Evolutionary conservation across 228 moss, liverwort and hornwort genomes (phyloP).

Genomic region (Sphagnum fallax): DNA sequence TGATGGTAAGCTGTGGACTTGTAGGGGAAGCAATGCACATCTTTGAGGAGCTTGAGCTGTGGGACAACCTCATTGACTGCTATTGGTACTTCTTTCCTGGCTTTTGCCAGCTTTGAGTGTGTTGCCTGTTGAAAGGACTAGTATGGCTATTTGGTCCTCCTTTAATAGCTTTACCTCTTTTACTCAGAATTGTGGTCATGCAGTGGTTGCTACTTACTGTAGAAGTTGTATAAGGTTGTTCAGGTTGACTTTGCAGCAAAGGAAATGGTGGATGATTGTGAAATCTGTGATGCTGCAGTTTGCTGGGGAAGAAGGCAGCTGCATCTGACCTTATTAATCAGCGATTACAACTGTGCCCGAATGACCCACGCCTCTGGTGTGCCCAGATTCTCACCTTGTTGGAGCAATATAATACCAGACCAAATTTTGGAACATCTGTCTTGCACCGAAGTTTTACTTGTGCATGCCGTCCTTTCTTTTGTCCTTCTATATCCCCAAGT

Average conservation of each 20-base stretch:
- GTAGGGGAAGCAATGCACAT: constrained; percentile 92
- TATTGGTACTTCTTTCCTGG: constrained; percentile 47
- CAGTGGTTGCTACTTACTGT: too few relatives aligned
- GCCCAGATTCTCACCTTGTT: background rate
- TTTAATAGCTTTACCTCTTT: too few relatives aligned
- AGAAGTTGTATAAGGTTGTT: too few relatives aligned
- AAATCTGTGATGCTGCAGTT: constrained; percentile 28
- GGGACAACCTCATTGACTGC: constrained; percentile 98
- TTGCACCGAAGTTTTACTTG: too few relatives aligned
- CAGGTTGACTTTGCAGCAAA: too few relatives aligned
- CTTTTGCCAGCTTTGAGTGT: background rate
- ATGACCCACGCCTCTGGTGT: constrained; percentile 92
- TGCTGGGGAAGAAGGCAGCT: constrained; percentile 90
- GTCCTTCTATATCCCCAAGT: too few relatives aligned
- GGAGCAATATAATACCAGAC: too few relatives aligned
- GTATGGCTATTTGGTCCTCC: too few relatives aligned
- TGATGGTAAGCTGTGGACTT: constrained; percentile 95
- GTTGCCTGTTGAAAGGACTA: too few relatives aligned
- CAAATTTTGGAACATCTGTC: too few relatives aligned
- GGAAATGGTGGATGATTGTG: background rate
- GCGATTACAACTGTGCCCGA: constrained; percentile 69
- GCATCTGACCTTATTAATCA: constrained; percentile 81
- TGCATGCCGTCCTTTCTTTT: too few relatives aligned
- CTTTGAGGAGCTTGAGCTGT: constrained; percentile 92
- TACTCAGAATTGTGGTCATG: too few relatives aligned